These are phyloP conservation scores for Beta corolliflora DNA, from an alignment of 179 eudicot species.

Conservation along the genomic window DNA sequence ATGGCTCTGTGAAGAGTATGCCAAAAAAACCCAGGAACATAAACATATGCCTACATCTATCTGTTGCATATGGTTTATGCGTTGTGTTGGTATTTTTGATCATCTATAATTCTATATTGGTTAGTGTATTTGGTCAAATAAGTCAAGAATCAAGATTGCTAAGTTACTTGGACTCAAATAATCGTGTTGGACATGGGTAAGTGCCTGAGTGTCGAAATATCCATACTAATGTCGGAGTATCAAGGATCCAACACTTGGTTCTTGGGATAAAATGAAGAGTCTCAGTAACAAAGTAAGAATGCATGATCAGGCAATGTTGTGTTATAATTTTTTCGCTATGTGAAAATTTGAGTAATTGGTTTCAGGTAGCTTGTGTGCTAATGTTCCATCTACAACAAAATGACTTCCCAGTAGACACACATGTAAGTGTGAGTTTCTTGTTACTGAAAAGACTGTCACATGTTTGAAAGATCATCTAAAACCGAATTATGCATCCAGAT, in stretches of 20 bases:
- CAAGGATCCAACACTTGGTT: no score
- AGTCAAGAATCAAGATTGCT: background rate
- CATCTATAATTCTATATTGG: no score
- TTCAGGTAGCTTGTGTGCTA: conserved; percentile 90
- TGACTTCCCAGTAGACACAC: conserved; percentile 94
- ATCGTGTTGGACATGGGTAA: background rate
- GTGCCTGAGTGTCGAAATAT: no score
- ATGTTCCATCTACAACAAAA: conserved; percentile 80
- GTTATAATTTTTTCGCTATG: background rate
- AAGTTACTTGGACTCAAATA: background rate
- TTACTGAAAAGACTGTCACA: background rate
- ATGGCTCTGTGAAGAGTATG: background rate
- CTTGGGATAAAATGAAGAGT: no score
- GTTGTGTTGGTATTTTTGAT: background rate
- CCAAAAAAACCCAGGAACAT: background rate
- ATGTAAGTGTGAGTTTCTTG: conserved; percentile 46
- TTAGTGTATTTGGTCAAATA: background rate
- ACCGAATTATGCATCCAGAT: conserved; percentile 46
- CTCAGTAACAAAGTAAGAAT: background rate
- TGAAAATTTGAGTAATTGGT: conserved; percentile 21
- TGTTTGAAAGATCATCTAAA: conserved; percentile 14
- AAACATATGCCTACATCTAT: background rate
- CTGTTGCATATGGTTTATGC: background rate
- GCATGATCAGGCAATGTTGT: no score
- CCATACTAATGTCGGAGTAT: no score